phyloP scores from a whole-genome alignment of 164 flowering plant genomes.

The Paratinospora sagittata region DNA sequence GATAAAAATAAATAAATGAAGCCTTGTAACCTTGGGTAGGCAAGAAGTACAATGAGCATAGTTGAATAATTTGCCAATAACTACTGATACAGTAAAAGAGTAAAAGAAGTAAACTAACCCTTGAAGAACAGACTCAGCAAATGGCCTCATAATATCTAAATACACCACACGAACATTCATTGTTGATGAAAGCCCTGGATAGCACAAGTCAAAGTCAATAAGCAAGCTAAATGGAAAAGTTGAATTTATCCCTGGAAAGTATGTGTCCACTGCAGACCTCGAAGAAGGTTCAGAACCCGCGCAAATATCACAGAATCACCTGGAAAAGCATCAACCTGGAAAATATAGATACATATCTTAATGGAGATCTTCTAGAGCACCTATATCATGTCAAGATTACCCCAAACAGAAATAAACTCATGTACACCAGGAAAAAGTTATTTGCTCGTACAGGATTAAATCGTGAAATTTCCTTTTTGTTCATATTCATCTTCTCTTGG shows the following conservation, averaged over 20 bases:
- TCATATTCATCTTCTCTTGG: conserved; percentile 83
- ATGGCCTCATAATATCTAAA: conserved; percentile 91
- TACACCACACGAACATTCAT: conserved; percentile 74
- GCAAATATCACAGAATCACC: conserved; percentile 90
- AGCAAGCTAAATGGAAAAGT: conserved; percentile 4
- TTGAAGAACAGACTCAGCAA: conserved; percentile 85
- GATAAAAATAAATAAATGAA: not conserved
- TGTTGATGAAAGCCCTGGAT: conserved; percentile 78
- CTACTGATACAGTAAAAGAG: not conserved
- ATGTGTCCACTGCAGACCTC: conserved; percentile 49
- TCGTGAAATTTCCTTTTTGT: conserved; percentile 64
- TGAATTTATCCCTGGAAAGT: not conserved
- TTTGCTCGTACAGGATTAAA: conserved; percentile 76
- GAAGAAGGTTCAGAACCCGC: conserved; percentile 89
- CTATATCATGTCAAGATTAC: not conserved
- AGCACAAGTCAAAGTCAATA: conserved; percentile 10
- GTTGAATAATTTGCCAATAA: no score
- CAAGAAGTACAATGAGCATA: not conserved
- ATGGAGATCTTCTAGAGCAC: conserved; percentile 6
- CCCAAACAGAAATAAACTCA: not conserved
- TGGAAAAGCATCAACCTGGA: conserved; percentile 98
- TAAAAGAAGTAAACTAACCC: conserved; percentile 46
- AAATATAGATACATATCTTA: conserved; percentile 9
- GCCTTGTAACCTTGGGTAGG: not conserved
- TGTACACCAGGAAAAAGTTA: not conserved